Evolutionary conservation across 2,329 filamentous ascomycete genomes (phyloP), one percentile per base, ranked within the genome.

Genomic region (Fusarium sp.): DNA sequence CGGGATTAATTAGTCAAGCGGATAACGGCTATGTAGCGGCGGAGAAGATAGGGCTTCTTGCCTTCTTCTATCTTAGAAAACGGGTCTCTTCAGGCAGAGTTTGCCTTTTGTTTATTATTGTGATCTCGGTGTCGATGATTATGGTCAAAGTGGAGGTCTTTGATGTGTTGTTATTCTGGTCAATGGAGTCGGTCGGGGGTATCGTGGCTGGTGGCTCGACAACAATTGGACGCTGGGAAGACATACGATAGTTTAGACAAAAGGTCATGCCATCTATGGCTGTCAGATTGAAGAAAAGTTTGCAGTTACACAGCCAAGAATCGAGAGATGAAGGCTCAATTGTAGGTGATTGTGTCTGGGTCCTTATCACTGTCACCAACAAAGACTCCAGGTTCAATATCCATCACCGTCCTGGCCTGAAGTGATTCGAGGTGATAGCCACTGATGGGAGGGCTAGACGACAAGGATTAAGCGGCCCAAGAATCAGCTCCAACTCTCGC

Each of bases 361-460:
- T n/a, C 34, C 34, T 54, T 49, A 58, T 61, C 43, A 49, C 49
- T 29, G 52, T 61, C 63, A 64, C 59, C 58, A 70, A 70, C 68
- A 59, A 59, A 52, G 34, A 43, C 38, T 64, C 42, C 43, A 40
- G 42, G 49, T 47, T 62, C 63, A 69, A 67, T 71, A 62, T 58
- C 43, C 62, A 71, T 65, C 69, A 71, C 69, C 69, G 65, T 72
- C 60, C 53, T 51, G 61, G 69, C 69, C 69, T 71, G 68, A 72
- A 59, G 69, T 70, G 69, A 71, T 58, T 52, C 57, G 25, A 66
- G 53, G 60, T 66, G 69, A 66, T 50, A 70, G 53, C 69, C 69
- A 71, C 65, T 70, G 56, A 70, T 54, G 61, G 69, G 69, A 72
- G 60, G 46, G 65, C 65, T 66, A 63, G 30, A 24, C 25, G 34